These are phyloP conservation scores for Mycena rosella DNA, from an alignment of 768 basidiomycete species.

Conservation along the genomic window DNA sequence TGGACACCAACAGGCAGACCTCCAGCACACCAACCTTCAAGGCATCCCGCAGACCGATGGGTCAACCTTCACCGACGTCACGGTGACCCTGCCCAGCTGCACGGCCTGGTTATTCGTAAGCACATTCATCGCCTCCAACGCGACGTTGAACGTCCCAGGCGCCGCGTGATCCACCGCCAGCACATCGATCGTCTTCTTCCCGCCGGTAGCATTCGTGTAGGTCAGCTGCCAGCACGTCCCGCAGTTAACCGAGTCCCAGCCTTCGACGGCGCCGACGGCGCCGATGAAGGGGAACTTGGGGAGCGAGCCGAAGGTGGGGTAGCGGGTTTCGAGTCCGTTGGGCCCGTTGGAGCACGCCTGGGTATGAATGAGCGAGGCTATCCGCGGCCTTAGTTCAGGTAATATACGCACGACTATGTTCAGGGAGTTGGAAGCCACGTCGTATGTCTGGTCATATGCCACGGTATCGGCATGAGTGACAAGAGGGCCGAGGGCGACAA, in stretches of 20 bases:
- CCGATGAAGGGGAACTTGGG: conserved; percentile 74
- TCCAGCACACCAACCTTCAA: conserved; percentile 20
- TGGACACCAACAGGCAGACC: no score
- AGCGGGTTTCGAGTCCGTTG: conserved; percentile 63
- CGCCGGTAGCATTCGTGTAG: conserved; percentile 51
- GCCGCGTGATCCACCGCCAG: conserved; percentile 65
- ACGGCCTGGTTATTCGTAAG: conserved; percentile 63
- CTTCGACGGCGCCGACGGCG: conserved; percentile 62
- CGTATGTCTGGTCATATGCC: conserved; percentile 65
- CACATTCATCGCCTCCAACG: conserved; percentile 65
- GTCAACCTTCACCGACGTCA: conserved; percentile 57
- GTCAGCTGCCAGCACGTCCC: conserved; percentile 73
- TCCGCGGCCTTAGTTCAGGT: neutral
- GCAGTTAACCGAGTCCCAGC: conserved; percentile 66
- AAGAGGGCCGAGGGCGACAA: conserved; percentile 41
- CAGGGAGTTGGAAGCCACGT: conserved; percentile 55
- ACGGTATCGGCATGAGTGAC: conserved; percentile 45
- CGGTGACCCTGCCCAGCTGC: conserved; percentile 61
- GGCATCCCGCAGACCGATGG: conserved; percentile 65
- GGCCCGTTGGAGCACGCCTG: conserved; percentile 62
- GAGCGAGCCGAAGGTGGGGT: conserved; percentile 62
- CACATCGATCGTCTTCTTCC: conserved; percentile 56
- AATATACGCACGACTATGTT: conserved; percentile 44
- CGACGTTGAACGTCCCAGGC: conserved; percentile 61
- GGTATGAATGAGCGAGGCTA: neutral